Evolutionary conservation across 1,284 basidiomycete species (phyloP), one percentile per base, ranked within the genome.

Genomic region (Phenoliferia sp.): DNA sequence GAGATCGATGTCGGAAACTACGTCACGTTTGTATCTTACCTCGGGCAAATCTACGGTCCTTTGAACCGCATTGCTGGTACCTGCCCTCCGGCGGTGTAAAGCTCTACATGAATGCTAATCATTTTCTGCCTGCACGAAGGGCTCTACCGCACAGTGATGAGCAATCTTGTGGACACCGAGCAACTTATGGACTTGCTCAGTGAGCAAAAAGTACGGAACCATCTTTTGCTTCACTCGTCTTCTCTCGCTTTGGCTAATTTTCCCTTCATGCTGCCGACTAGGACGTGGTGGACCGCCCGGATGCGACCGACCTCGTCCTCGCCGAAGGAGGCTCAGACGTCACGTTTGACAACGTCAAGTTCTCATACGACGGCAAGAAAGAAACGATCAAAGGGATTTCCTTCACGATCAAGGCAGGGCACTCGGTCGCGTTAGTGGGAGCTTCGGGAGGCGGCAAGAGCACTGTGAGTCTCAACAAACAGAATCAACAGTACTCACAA

Each of bases 361-460:
- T 93, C 80, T 88, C 88, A 10, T 95, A 95, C 79, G 91, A 94
- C 74, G 85, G 64, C 74, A 86, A 86, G 62, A 84, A 83, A 36
- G 85, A 84, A 55, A 91, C 90, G 0, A 83, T 95, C 34, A 84
- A 86, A 67, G 86, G 86, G 29, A 83, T 96, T 60, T 90, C 88
- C 10, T 95, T 95, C 83, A 88, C 86, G 75, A 87, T 93, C 34
- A 90, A 87, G 4, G 90, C 87, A 76, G 88, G 87, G 19, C 86
- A 85, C 6, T 87, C 88, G 16, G 90, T 92, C 16, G 92, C 91
- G 0, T 83, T 94, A 32, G 90, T 94, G 34, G 77, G 76, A 0
- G 68, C 74, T n/a, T 67, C 63, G 19, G 90, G 88, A 54, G 87
- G 69, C 3, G 75, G 74, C 7, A 76, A 75, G 66, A 69, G 66